These are phyloP conservation scores for Trifolium fragiferum DNA, from an alignment of 306 rosid species.

Conservation along the genomic window DNA sequence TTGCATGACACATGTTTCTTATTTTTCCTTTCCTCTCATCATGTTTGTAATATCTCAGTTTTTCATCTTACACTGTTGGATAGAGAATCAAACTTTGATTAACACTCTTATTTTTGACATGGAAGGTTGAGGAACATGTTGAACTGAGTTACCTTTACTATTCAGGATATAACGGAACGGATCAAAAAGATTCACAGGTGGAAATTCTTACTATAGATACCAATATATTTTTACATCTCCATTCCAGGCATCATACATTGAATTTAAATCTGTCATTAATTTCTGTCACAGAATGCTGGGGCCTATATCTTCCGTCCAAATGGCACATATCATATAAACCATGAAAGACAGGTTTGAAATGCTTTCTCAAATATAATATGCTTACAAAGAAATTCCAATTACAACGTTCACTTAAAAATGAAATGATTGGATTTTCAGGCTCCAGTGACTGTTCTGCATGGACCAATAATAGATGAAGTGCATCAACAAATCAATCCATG, in stretches of 20 bases:
- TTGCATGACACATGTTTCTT: conserved; percentile 18
- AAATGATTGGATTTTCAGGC: conserved; percentile 40
- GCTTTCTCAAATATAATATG: conserved; percentile 28
- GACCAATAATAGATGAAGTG: conserved; percentile 62
- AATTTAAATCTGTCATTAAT: conserved; percentile 31
- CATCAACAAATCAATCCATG: conserved; percentile 65
- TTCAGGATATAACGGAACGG: conserved; percentile 55
- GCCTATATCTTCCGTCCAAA: conserved; percentile 69
- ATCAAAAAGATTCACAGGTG: conserved; percentile 55
- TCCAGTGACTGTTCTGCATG: conserved; percentile 54
- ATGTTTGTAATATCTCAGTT: conserved; percentile 26
- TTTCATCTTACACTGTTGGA: conserved; percentile 9
- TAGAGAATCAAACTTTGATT: conserved; percentile 7
- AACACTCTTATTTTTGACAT: conserved; percentile 44
- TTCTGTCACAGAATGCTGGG: conserved; percentile 56
- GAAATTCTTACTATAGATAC: conserved; percentile 19
- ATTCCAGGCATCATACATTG: background rate
- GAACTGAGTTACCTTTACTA: conserved; percentile 57
- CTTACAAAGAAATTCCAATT: background rate
- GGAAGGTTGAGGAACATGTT: conserved; percentile 57
- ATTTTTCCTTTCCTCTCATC: conserved; percentile 25
- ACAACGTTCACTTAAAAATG: conserved; percentile 22
- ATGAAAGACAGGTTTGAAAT: conserved; percentile 50
- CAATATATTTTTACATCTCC: conserved; percentile 33
- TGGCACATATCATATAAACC: conserved; percentile 49